Conservation (phyloP, 768 basidiomycete genomes). For the Pholiota molesta region DNA sequence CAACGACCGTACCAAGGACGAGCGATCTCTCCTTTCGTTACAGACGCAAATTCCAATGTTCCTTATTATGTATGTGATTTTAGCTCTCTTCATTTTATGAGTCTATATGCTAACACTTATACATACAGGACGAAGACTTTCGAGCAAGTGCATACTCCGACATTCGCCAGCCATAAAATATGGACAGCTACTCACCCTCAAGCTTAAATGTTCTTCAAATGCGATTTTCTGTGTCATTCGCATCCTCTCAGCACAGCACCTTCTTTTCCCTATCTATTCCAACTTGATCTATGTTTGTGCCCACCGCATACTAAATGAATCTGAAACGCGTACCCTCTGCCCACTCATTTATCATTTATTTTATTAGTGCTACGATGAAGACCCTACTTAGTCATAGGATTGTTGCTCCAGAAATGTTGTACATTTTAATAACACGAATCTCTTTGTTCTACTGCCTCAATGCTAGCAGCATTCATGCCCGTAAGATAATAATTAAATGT, state of each 20-base stretch:
- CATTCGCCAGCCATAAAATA: not conserved
- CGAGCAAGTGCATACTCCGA: not conserved
- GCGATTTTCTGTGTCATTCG: not conserved
- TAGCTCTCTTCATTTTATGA: not conserved
- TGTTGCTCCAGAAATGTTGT: too few relatives aligned
- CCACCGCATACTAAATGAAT: too few relatives aligned
- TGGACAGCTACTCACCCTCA: not conserved
- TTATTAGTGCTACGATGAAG: too few relatives aligned
- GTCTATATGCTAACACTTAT: not conserved
- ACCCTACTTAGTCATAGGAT: too few relatives aligned
- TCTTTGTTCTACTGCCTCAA: too few relatives aligned
- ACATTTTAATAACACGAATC: too few relatives aligned
- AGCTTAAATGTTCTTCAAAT: not conserved
- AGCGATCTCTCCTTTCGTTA: constrained; percentile 1
- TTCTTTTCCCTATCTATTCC: not conserved
- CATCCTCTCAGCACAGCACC: not conserved
- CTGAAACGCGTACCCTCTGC: too few relatives aligned
- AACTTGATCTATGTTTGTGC: not conserved
- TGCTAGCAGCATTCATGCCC: too few relatives aligned
- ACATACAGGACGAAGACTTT: constrained; percentile 1
- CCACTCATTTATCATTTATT: too few relatives aligned
- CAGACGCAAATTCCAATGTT: not conserved
- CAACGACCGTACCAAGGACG: constrained; percentile 14
- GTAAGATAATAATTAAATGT: too few relatives aligned
- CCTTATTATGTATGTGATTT: constrained; percentile 8